Percentiles rank a stretch among this genome's conserved stretches.
These are phyloP conservation scores for Ophiostoma quercus DNA, from an alignment of 2,329 filamentous ascomycete species.

Conservation along the genomic window DNA sequence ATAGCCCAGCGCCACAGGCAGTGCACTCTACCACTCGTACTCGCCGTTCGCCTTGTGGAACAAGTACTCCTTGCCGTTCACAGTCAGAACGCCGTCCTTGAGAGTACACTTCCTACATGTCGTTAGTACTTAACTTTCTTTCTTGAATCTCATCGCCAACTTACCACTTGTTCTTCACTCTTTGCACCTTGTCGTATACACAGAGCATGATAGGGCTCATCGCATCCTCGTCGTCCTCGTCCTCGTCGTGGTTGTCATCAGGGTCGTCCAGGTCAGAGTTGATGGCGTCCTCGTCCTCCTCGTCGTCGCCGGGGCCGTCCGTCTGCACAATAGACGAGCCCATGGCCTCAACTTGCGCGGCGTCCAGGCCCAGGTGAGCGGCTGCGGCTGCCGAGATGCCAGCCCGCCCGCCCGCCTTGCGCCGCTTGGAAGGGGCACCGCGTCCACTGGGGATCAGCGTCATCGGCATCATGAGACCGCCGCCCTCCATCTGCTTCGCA, in stretches of 20 bases:
- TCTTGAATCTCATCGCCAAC: constrained; percentile 28
- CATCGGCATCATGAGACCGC: constrained; percentile 69
- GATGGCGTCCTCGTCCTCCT: constrained; percentile 86
- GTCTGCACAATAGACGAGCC: not conserved
- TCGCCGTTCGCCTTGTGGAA: constrained; percentile 97
- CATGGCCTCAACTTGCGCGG: constrained; percentile 53
- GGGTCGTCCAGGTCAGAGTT: constrained; percentile 97
- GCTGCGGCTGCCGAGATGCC: not conserved
- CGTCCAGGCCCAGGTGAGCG: constrained; percentile 4
- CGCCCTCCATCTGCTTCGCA: constrained; percentile 66
- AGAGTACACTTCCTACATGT: constrained; percentile 82
- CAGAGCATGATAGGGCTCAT: constrained; percentile 92
- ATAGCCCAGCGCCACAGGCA: not conserved
- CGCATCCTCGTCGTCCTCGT: constrained; percentile 80
- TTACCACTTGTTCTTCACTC: constrained; percentile 96
- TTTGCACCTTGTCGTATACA: constrained; percentile 98
- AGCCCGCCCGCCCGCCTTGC: not conserved
- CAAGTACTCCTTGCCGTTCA: constrained; percentile 91
- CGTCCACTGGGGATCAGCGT: constrained; percentile 42
- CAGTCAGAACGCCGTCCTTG: constrained; percentile 91
- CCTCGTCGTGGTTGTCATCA: constrained; percentile 76
- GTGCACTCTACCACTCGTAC: constrained; percentile 78
- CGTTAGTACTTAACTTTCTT: constrained; percentile 10
- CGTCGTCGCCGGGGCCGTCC: constrained; percentile 52
- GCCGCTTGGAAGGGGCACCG: constrained; percentile 22